Evolutionary conservation across 352 stramenopile species (phyloP), one percentile per base, ranked within the genome.

Genomic region (Blastocystis sp.): DNA sequence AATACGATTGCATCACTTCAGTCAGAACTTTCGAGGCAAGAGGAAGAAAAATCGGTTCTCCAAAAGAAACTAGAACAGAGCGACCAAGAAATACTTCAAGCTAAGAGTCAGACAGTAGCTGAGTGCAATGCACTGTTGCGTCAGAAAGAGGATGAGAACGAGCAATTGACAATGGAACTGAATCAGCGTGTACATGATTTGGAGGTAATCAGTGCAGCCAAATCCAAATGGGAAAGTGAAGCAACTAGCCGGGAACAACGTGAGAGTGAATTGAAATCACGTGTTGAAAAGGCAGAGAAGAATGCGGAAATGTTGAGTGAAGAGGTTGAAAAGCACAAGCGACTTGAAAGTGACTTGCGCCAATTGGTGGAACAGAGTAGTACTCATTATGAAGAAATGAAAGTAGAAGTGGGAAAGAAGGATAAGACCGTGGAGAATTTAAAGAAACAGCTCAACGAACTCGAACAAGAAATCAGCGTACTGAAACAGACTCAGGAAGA

Each of bases 131-230:
- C 45, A 18, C 45, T 80, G 8, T 41, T 80, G 23, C 53, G 55
- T n/a, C 26, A 80, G 45, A 80, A 80, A 23, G 70, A 80, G 45
- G 70, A 80, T 41, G 70, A 80, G 45, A 80, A 80, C 34, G 37
- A 80, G 54, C 70, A 64, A 18, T 41, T 80, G 45, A 64, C 70
- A 41, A 62, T 80, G n/a, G 39, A 4, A 41, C 37, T 80, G 45
- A 54, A 41, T 1, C 20, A 9, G 9, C 20, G 43, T 3, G 39
- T 43, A 34, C 70, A 47, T 8, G 70, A 80, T n/a, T 23, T 80
- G n/a, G 70, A 80, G 54, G 45, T 53, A 15, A 43, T 41, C 6
- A n/a, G n/a, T 18, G 70, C 45, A 29, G 39, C 53, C 45, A 64
- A 80, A 34, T 23, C 62, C 26, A 53, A 62, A 9, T 26, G 43